Evolutionary conservation across 148 eudicot species (phyloP).

Genomic region (Polygonum maritimum): DNA sequence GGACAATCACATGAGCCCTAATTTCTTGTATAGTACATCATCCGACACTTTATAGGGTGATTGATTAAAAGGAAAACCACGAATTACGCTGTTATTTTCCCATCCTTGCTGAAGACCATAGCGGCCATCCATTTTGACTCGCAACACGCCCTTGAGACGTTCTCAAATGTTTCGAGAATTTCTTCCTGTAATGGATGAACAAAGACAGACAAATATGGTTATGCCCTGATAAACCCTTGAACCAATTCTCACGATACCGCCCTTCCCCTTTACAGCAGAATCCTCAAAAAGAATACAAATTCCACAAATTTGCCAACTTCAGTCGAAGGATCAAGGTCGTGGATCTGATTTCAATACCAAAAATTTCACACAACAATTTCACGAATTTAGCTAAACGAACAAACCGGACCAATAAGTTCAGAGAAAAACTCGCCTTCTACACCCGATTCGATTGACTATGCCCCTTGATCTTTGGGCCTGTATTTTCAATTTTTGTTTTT

Average conservation of each 20-base stretch:
- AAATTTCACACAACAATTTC: conserved; percentile 2
- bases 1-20: conserved; percentile 93
- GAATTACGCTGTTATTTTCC: conserved; percentile 99
- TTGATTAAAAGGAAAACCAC: conserved; percentile 98
- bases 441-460: neutral
- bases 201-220: conserved; percentile 46
- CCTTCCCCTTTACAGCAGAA: conserved; percentile 38
- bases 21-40: conserved; percentile 56
- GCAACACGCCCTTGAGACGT: conserved; percentile 41
- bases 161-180: conserved; percentile 43
- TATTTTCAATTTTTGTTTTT: neutral
- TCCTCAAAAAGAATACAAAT: conserved; percentile 19
- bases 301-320: neutral
- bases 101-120: conserved; percentile 99
- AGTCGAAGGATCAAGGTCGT: neutral
- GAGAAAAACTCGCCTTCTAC: conserved; percentile 4
- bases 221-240: conserved; percentile 47
- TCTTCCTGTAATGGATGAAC: conserved; percentile 92
- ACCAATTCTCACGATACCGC: conserved; percentile 50
- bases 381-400: neutral
- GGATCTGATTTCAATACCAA: conserved; percentile 5
- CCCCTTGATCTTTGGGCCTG: neutral
- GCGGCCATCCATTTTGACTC: conserved; percentile 89
- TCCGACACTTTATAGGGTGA: conserved; percentile 48
- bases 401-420: neutral